Evolutionary conservation across 2,329 filamentous ascomycete genomes (phyloP).

Genomic region (Diaporthe sp.): DNA sequence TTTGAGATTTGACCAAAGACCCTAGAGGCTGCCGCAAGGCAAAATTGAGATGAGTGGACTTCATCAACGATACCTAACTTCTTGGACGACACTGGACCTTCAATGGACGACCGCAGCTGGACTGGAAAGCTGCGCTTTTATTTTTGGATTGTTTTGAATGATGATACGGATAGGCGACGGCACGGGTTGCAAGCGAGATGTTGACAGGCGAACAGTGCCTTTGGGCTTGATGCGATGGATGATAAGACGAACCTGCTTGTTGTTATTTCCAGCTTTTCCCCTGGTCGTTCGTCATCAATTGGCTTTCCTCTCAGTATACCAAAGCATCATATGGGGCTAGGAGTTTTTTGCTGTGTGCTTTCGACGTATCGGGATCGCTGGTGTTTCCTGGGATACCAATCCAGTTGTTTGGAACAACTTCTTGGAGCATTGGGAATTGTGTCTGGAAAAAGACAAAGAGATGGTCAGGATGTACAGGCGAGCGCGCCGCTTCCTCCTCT

Average conservation of each 20-base stretch:
- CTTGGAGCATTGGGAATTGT: conserved; percentile 19
- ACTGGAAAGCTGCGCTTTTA: conserved; percentile 39
- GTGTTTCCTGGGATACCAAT: conserved; percentile 35
- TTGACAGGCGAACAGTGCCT: conserved; percentile 26
- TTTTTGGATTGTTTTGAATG: conserved; percentile 22
- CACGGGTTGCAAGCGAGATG: conserved; percentile 16
- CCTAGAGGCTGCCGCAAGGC: conserved; percentile 41
- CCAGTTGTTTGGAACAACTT: conserved; percentile 16
- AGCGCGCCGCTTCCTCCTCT: conserved; percentile 15
- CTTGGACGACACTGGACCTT: conserved; percentile 41
- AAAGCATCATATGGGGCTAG: conserved; percentile 40
- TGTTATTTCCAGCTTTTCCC: conserved; percentile 15
- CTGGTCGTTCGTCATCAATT: conserved; percentile 29
- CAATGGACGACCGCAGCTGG: conserved; percentile 38
- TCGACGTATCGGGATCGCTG: conserved; percentile 5
- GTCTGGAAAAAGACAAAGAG: conserved; percentile 19
- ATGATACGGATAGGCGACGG: conserved; percentile 23
- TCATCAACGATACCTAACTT: conserved; percentile 39
- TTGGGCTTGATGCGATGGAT: conserved; percentile 34
- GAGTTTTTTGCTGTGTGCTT: conserved; percentile 33
- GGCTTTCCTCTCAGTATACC: conserved; percentile 36
- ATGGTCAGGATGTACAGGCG: conserved; percentile 30
- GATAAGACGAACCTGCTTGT: conserved; percentile 32
- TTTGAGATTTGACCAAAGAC: conserved; percentile 39
- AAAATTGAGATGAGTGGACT: conserved; percentile 33